Evolutionary conservation across 805 yeast species (phyloP).

Genomic region (Wickerhamomyces sydowiorum): DNA sequence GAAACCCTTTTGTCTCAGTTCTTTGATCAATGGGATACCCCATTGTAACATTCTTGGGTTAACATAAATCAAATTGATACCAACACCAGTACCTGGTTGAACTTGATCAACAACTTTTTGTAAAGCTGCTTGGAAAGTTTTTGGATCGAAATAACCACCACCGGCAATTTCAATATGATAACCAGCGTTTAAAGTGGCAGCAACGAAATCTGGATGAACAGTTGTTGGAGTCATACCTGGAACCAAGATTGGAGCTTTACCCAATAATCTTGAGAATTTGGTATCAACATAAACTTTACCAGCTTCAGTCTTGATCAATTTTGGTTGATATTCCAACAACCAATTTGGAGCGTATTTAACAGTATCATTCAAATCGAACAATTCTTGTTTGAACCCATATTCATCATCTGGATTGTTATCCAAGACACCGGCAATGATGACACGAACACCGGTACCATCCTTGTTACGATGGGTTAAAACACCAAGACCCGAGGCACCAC

Average conservation of each 20-base stretch:
- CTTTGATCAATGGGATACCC: conserved; percentile 95
- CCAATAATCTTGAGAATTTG: conserved; percentile 84
- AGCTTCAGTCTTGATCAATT: conserved; percentile 63
- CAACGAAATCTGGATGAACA: conserved; percentile 88
- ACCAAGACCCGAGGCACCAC: conserved; percentile 96
- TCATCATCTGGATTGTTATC: conserved; percentile 73
- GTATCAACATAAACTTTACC: conserved; percentile 87
- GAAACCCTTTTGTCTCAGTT: conserved; percentile 84
- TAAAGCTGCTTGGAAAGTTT: conserved; percentile 67
- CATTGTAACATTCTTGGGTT: conserved; percentile 97
- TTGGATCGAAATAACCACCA: conserved; percentile 91
- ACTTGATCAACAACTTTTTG: conserved; percentile 63
- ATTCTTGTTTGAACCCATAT: conserved; percentile 92
- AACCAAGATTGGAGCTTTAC: conserved; percentile 94
- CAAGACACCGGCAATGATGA: conserved; percentile 89
- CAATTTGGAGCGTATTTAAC: conserved; percentile 86
- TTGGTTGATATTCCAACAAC: conserved; percentile 85
- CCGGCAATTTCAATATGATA: conserved; percentile 98
- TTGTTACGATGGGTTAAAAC: conserved; percentile 94
- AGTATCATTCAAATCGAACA: conserved; percentile 64
- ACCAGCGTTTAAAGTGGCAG: conserved; percentile 93
- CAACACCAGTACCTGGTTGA: conserved; percentile 84
- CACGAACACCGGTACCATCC: conserved; percentile 96
- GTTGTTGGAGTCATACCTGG: conserved; percentile 99
- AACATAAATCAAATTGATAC: conserved; percentile 89